Evolutionary conservation across 192 early-diverging fungal species (phyloP), one percentile per base, ranked within the genome.

Genomic region (Haplosporangium gracile): DNA sequence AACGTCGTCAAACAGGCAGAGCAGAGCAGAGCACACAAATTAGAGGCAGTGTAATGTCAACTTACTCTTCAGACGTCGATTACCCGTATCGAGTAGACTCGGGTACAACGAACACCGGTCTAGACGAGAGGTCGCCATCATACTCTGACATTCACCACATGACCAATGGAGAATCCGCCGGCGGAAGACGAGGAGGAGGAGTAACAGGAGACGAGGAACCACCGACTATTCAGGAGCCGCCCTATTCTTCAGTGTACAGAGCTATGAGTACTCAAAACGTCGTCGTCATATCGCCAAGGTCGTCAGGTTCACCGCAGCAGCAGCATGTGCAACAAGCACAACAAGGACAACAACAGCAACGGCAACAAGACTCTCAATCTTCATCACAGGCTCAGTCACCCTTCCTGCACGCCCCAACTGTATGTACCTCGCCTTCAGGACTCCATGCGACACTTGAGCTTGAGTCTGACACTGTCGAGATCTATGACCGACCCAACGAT

Each of bases 401-500:
- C 11, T 40, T 24, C 43, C 34, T 43, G 18, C 39, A 69, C 24
- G 22, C 47, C 2, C 68, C 77, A n/a, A 55, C 69, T n/a, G 10
- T 51, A n/a, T 34, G 43, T 22, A 72, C 45, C 26, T 47, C 82
- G 15, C 22, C 78, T 7, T 76, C 68, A 22, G 84, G 79, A 24
- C 72, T 86, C 26, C 39, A 36, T 7, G 79, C 84, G 0, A 43
- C 71, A 1, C 76, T 86, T 4, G 79, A 78, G 22, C 79, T 86
- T 13, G 84, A 86, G 40, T 77, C 78, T 4, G 84, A 86, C 38
- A 81, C 84, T 20, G 57, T 86, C 45, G 84, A 86, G 70, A 86
- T 86, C 40, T 86, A 86, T 40, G 84, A 86, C 55, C 79, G 84
- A 32, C 81, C 84, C 63, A 81, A 74, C 72, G 84, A 86, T 29